Conservation (phyloP, 2,329 filamentous ascomycete species). For the Septoria petroselini region DNA sequence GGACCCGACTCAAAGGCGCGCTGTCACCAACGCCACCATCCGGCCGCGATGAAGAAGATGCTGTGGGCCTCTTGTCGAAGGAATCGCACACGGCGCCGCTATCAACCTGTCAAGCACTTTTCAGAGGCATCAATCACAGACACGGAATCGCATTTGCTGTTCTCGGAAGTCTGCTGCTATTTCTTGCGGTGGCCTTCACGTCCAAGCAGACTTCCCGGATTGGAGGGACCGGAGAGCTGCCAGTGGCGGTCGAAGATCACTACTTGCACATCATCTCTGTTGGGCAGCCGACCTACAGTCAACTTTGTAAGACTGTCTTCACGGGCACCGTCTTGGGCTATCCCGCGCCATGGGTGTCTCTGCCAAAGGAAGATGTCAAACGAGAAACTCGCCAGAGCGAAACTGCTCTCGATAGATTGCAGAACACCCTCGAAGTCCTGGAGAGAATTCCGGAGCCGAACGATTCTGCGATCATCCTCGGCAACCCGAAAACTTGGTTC, state of each 20-base stretch:
- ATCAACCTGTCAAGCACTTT: neutral
- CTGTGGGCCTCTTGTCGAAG: neutral
- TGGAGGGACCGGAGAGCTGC: neutral
- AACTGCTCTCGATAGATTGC: constrained; percentile 9
- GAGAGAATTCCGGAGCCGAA: constrained; percentile 3
- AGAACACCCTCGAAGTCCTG: constrained; percentile 12
- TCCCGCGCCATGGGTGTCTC: constrained; percentile 16
- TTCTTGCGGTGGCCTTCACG: neutral
- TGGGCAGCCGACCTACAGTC: constrained; percentile 3
- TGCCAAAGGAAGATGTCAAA: constrained; percentile 3
- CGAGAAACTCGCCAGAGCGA: neutral
- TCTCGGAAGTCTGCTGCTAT: neutral
- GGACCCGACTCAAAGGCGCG: too few relatives aligned
- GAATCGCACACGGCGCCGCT: neutral
- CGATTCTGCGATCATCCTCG: constrained; percentile 14
- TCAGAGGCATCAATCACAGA: neutral
- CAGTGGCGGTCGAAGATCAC: constrained; percentile 7
- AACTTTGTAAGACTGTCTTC: constrained; percentile 20
- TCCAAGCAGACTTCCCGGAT: neutral
- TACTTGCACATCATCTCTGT: constrained; percentile 18
- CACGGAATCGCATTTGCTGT: neutral
- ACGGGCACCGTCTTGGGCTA: constrained; percentile 16
- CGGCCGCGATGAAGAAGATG: neutral
- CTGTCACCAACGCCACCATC: too few relatives aligned
- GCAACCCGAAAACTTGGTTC: constrained; percentile 18